Conservation (phyloP, 495 filamentous ascomycete species). For the Aspergillus ostianus region DNA sequence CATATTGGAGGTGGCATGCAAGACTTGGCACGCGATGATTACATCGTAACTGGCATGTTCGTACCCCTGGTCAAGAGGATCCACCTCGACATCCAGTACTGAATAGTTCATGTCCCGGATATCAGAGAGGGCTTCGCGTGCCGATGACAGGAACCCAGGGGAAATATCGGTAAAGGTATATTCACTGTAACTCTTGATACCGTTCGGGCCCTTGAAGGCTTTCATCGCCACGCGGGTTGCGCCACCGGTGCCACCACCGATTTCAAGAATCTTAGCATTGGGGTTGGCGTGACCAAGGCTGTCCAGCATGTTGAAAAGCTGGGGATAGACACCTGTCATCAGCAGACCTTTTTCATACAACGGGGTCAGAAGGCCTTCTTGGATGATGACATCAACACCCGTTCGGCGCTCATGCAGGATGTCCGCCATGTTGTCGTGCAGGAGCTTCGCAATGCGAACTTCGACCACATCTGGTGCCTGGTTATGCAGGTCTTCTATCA, state of each 20-base stretch:
- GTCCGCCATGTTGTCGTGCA: not conserved
- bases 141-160: too few relatives aligned
- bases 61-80: conserved; percentile 9
- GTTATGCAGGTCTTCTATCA: too few relatives aligned
- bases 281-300: not conserved
- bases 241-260: conserved; percentile 8
- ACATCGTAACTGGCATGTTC: conserved; percentile 1
- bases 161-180: conserved; percentile 10
- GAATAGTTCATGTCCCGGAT: not conserved
- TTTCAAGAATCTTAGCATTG: conserved; percentile 3
- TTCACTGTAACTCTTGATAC: not conserved
- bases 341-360: not conserved
- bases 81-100: conserved; percentile 5
- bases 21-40: conserved; percentile 5
- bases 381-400: not conserved
- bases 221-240: not conserved
- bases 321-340: not conserved
- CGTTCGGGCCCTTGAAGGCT: not conserved
- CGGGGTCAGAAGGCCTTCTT: not conserved
- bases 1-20: conserved; percentile 7
- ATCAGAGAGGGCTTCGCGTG: not conserved
- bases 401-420: not conserved
- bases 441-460: not conserved
- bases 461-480: not conserved
- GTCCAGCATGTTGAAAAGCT: not conserved